Conservation (phyloP, 208 protist genomes). For the Lotmaria passim region DNA sequence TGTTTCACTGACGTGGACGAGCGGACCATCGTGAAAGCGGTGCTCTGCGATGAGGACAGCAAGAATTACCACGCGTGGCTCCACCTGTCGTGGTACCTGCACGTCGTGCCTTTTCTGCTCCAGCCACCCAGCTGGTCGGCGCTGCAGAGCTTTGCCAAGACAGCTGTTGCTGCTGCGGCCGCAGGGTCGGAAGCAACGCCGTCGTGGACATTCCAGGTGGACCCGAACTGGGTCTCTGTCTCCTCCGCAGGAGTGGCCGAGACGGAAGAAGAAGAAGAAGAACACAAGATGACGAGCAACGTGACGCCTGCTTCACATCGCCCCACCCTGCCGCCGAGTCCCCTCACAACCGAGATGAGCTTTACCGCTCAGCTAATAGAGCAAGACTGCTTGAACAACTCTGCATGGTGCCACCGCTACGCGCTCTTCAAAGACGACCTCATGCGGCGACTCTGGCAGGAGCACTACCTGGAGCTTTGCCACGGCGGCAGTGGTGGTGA, state of each 20-base stretch:
- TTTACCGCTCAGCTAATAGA: constrained; percentile 59
- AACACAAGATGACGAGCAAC: too few relatives aligned
- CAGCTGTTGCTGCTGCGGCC: not conserved
- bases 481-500: not conserved
- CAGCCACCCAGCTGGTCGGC: constrained; percentile 32
- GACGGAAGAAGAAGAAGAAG: too few relatives aligned
- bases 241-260: not conserved
- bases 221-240: constrained; percentile 22
- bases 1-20: constrained; percentile 72
- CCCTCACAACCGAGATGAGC: constrained; percentile 53
- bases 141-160: constrained; percentile 13
- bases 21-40: constrained; percentile 38
- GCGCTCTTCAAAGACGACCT: constrained; percentile 55
- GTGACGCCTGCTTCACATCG: constrained; percentile 1
- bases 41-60: constrained; percentile 48
- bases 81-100: constrained; percentile 75
- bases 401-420: constrained; percentile 83
- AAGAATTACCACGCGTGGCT: constrained; percentile 91
- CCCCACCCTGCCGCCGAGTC: constrained; percentile 39
- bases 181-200: not conserved
- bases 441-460: constrained; percentile 36
- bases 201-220: constrained; percentile 11
- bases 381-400: constrained; percentile 82
- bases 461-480: not conserved
- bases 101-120: constrained; percentile 67